phyloP scores from a whole-genome alignment of 169 alveolate genomes.

The Eimeria acervulina region DNA sequence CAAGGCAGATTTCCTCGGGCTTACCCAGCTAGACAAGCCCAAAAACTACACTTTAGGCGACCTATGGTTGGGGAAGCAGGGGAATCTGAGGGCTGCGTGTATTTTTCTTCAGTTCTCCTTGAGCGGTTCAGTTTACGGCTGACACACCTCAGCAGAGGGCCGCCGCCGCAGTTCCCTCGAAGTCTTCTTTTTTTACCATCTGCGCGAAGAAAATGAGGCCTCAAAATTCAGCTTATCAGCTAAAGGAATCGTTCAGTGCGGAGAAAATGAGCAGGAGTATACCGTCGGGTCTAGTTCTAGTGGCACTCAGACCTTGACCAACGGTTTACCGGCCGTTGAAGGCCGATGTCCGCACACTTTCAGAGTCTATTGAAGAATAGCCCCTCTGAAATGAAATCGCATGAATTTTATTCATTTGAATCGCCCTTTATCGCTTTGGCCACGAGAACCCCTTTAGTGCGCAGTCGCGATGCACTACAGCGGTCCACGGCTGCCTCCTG shows the following conservation, averaged over 20 bases:
- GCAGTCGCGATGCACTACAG: background rate
- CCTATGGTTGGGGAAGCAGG: background rate
- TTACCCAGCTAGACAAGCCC: background rate
- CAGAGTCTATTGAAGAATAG: background rate
- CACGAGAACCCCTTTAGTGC: background rate
- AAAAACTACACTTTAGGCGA: background rate
- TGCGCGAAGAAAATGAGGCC: background rate
- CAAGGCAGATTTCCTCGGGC: background rate
- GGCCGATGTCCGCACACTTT: background rate
- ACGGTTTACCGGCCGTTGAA: background rate
- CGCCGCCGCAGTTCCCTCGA: background rate
- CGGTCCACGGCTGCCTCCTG: slow-evolving; percentile 36
- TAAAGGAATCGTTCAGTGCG: background rate
- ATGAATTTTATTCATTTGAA: background rate
- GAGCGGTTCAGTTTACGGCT: background rate
- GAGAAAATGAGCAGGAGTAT: background rate
- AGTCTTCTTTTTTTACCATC: background rate
- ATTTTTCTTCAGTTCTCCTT: background rate
- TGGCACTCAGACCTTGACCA: background rate
- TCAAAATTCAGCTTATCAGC: background rate
- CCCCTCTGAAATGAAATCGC: background rate
- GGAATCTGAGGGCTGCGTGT: background rate
- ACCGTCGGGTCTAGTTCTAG: background rate
- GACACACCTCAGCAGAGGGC: background rate
- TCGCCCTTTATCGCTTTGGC: background rate